phyloP scores from a whole-genome alignment of 441 rosid species.

The Corymbia calophylla region DNA sequence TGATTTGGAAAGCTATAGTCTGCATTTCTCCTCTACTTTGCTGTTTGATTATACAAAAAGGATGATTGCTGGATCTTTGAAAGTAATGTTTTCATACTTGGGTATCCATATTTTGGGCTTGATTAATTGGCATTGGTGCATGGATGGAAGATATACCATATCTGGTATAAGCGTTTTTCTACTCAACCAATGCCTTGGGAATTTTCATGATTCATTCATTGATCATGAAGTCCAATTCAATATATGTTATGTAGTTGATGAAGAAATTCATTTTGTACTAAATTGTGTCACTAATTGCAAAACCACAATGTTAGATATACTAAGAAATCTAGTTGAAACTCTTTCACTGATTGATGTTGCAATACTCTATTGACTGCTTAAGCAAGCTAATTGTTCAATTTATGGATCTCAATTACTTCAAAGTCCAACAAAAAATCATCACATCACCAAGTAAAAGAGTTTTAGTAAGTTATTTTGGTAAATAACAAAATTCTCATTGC shows the following conservation, averaged over 20 bases:
- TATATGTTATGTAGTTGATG: neutral
- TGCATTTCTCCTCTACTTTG: neutral
- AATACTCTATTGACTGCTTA: neutral
- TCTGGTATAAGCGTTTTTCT: neutral
- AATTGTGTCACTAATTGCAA: neutral
- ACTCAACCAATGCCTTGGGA: neutral
- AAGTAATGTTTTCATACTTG: neutral
- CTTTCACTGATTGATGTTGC: neutral
- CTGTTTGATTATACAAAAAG: neutral
- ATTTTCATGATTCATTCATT: neutral
- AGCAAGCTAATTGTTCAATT: neutral
- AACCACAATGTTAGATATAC: neutral
- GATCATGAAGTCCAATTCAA: neutral
- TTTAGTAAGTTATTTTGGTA: neutral
- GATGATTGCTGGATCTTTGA: neutral
- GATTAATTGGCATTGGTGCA: neutral
- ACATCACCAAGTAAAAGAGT: neutral
- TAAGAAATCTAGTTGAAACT: neutral
- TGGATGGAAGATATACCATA: neutral
- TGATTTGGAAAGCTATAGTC: neutral
- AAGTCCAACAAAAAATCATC: neutral
- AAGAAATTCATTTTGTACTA: neutral
- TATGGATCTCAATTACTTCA: neutral
- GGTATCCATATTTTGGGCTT: neutral
- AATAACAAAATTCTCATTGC: neutral